These are phyloP conservation scores for Brassica nigra DNA, from an alignment of 345 rosid species.

Conservation along the genomic window DNA sequence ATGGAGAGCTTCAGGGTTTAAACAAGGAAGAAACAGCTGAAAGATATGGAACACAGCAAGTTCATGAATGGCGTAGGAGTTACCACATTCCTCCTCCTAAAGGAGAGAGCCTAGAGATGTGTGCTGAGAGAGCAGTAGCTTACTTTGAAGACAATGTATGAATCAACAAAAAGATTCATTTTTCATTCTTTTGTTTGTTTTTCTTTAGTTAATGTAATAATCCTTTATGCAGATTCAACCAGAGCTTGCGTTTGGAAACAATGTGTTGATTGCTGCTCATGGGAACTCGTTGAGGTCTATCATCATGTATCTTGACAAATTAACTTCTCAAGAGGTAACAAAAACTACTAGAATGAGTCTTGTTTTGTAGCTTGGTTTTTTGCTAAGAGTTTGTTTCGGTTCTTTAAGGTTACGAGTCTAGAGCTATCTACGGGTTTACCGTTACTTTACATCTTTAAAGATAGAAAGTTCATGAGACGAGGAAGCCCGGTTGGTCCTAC, in stretches of 20 bases:
- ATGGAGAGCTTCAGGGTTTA: conserved; percentile 94
- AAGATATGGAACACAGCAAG: conserved; percentile 85
- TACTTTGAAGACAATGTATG: conserved; percentile 44
- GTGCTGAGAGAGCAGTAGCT: conserved; percentile 87
- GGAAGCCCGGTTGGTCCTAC: conserved; percentile 89
- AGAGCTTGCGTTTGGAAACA: conserved; percentile 79
- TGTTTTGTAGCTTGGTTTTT: not conserved
- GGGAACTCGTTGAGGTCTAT: conserved; percentile 95
- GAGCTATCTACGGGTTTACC: conserved; percentile 95
- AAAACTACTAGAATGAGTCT: not conserved
- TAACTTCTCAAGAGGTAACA: conserved; percentile 83
- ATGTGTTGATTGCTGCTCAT: conserved; percentile 94
- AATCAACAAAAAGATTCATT: conserved; percentile 4
- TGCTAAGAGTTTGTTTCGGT: not conserved
- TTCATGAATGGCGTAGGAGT: conserved; percentile 98
- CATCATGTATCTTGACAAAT: conserved; percentile 94
- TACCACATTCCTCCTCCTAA: conserved; percentile 93
- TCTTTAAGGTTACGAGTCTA: conserved; percentile 60
- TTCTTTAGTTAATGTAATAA: not conserved
- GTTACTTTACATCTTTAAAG: conserved; percentile 90
- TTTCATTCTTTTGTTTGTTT: not conserved
- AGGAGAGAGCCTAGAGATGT: conserved; percentile 99
- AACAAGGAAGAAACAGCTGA: conserved; percentile 97
- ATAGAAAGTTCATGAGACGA: conserved; percentile 80
- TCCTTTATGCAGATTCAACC: conserved; percentile 59